phyloP scores from a whole-genome alignment of 2,329 filamentous ascomycete species.

The Cytospora piceicola region DNA sequence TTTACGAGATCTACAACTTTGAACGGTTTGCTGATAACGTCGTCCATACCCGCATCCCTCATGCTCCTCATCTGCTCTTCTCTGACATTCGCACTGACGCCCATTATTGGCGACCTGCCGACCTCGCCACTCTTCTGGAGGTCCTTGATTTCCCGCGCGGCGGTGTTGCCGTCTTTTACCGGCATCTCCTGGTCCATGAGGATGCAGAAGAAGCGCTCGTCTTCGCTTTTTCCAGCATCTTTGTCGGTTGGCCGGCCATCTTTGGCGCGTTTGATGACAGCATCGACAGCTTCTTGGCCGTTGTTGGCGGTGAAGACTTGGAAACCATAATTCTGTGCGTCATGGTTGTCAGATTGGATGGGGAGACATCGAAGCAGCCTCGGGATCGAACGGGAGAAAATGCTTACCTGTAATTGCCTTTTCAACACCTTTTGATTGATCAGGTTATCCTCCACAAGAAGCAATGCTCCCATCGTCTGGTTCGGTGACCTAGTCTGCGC shows the following conservation, averaged over 20 bases:
- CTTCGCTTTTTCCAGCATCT: too few species aligned
- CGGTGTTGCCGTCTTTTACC: conserved; percentile 14
- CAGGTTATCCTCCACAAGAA: conserved; percentile 19
- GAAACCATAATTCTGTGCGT: conserved; percentile 6
- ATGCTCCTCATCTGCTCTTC: conserved; percentile 16
- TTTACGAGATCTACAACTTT: conserved; percentile 19
- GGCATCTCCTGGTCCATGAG: conserved; percentile 24
- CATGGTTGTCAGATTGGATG: background rate
- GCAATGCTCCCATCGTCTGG: background rate
- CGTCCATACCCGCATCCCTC: conserved; percentile 19
- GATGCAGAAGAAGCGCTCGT: conserved; percentile 12
- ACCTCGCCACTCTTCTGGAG: conserved; percentile 4
- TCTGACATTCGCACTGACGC: conserved; percentile 17
- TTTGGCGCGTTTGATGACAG: conserved; percentile 5
- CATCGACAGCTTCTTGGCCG: conserved; percentile 16
- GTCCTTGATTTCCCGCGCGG: conserved; percentile 11
- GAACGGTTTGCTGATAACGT: conserved; percentile 19
- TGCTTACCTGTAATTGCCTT: conserved; percentile 12
- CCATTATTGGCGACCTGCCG: conserved; percentile 14
- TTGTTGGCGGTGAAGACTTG: conserved; percentile 14
- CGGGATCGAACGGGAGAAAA: background rate
- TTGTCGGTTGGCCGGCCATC: background rate
- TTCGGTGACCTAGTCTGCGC: background rate
- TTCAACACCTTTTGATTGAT: conserved; percentile 21
- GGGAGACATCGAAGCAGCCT: too few species aligned